Conservation (phyloP, 192 early-diverging fungal species). For the Chytriomyces hyalinus region DNA sequence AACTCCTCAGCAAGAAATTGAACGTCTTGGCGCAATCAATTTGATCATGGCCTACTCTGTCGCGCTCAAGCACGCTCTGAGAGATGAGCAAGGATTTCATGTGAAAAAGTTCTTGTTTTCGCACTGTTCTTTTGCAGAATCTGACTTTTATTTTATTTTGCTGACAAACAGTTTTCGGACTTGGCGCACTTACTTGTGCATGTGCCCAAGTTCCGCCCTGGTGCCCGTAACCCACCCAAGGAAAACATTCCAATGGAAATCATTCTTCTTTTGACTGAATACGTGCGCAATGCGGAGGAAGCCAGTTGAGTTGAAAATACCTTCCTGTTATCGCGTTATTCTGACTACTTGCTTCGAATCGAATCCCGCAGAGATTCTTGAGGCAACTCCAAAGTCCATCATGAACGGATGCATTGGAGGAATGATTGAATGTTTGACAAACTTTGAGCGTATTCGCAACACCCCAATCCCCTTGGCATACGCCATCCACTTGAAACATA, state of each 20-base stretch:
- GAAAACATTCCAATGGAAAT: constrained; percentile 27
- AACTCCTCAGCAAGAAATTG: constrained; percentile 17
- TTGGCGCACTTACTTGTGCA: constrained; percentile 69
- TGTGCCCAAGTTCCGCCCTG: constrained; percentile 64
- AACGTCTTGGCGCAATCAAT: constrained; percentile 75
- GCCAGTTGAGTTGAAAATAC: background rate
- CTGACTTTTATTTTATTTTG: background rate
- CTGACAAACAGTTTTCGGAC: constrained; percentile 60
- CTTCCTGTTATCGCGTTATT: background rate
- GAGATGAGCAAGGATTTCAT: constrained; percentile 69
- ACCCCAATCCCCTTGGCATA: constrained; percentile 76
- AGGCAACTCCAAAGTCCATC: constrained; percentile 39
- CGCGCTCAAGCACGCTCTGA: constrained; percentile 82
- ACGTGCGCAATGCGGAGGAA: constrained; percentile 19
- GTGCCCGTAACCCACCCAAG: background rate
- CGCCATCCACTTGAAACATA: constrained; percentile 73
- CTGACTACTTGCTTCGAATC: no score
- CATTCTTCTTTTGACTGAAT: constrained; percentile 19
- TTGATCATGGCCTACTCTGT: constrained; percentile 79
- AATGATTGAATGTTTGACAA: constrained; percentile 63
- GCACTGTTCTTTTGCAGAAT: background rate
- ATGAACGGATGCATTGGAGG: constrained; percentile 41
- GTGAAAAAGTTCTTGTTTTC: background rate
- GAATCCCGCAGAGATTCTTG: constrained; percentile 37
- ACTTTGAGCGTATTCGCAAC: constrained; percentile 71